Evolutionary conservation across 768 basidiomycete genomes (phyloP).

Genomic region (Lactifluus hygrophoroides): DNA sequence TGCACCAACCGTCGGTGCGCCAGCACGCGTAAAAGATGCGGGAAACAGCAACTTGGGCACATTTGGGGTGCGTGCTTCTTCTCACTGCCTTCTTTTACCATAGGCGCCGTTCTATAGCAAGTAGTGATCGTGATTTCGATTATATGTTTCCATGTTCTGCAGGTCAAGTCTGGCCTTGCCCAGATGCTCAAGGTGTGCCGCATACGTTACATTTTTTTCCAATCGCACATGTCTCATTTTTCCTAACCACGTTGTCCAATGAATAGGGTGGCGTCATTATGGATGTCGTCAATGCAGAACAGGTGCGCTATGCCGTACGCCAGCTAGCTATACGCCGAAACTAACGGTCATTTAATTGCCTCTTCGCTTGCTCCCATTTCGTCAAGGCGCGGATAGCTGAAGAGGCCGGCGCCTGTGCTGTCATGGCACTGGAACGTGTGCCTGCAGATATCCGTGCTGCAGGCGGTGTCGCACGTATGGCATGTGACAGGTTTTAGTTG

Average conservation of each 20-base stretch:
- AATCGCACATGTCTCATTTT: slow-evolving; percentile 5
- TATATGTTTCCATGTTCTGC: slow-evolving; percentile 11
- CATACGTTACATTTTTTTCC: slow-evolving; percentile 14
- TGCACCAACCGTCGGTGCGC: slow-evolving; percentile 38
- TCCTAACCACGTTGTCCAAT: background rate
- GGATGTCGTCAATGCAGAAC: slow-evolving; percentile 85
- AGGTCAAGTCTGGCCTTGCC: slow-evolving; percentile 91
- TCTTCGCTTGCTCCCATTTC: slow-evolving; percentile 14
- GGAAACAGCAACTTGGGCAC: slow-evolving; percentile 57
- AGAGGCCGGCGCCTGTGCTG: slow-evolving; percentile 94
- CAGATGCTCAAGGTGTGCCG: slow-evolving; percentile 87
- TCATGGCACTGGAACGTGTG: slow-evolving; percentile 94
- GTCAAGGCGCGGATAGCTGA: slow-evolving; percentile 88
- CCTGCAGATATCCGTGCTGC: slow-evolving; percentile 89
- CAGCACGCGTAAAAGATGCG: slow-evolving; percentile 46
- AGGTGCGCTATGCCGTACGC: slow-evolving; percentile 29
- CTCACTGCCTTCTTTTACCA: background rate
- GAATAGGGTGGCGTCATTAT: slow-evolving; percentile 80
- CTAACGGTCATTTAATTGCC: slow-evolving; percentile 21
- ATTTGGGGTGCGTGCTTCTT: slow-evolving; percentile 45
- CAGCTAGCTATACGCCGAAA: background rate
- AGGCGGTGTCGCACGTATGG: slow-evolving; percentile 97
- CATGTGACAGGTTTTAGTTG: slow-evolving; percentile 30
- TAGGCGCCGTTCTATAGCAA: background rate
- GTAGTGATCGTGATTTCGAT: background rate